Conservation (phyloP, 2,329 filamentous ascomycete species). For the Fusarium coicis region DNA sequence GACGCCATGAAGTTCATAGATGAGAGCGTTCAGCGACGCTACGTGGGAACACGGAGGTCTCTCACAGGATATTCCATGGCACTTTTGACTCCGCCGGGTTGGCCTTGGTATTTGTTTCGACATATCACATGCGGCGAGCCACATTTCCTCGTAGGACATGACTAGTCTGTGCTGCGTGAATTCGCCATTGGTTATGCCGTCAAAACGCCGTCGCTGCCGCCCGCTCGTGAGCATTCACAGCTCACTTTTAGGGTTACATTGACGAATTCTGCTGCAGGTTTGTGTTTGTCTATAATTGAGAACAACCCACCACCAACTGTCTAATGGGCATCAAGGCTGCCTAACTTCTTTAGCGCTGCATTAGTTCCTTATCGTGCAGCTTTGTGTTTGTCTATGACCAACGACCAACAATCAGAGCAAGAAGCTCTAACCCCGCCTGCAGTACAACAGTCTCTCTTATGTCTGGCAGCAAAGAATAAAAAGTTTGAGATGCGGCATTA, state of each 20-base stretch:
- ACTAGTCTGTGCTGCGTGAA: not conserved
- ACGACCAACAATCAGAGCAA: not conserved
- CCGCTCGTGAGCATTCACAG: not conserved
- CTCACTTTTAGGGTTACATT: not conserved
- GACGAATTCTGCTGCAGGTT: not conserved
- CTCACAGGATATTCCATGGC: not conserved
- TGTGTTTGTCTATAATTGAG: not conserved
- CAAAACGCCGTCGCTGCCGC: not conserved
- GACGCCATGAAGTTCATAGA: not conserved
- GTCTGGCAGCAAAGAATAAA: not conserved
- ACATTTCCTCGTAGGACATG: rapidly evolving
- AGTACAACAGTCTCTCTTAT: not conserved
- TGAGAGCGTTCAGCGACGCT: too few species aligned
- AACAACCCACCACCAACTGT: not conserved
- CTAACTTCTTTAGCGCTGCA: not conserved
- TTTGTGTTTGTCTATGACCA: not conserved
- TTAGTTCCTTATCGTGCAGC: not conserved
- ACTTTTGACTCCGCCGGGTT: too few species aligned
- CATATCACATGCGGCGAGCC: not conserved
- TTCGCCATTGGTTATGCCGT: rapidly evolving
- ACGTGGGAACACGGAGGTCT: not conserved
- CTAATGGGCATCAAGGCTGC: not conserved
- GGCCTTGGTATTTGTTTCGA: not conserved
- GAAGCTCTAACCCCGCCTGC: not conserved
- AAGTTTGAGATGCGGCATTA: not conserved